Base-by-base conservation (phyloP, 345 rosid species). In the Populus deltoides region DNA sequence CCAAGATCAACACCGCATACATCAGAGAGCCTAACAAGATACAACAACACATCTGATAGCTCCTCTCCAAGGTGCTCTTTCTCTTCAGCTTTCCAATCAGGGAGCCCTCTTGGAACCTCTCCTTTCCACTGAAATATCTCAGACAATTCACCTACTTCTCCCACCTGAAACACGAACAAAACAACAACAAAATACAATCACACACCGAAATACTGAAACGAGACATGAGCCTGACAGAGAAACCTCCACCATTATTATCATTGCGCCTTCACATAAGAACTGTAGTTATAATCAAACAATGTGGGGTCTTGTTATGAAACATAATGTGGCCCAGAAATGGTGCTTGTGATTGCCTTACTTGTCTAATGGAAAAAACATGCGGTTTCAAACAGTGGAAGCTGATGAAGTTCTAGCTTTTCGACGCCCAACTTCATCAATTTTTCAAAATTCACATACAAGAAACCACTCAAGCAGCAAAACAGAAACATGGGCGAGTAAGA, bases 121-220 rank as follows among this genome's bases (percentile, higher is more conserved):
- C 89, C 89, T 73, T 38, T 84, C 89, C 89, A 86, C 38, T 84
- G 89, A 75, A 86, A 86, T 75, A 75, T 75, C 61, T 75, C 77
- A 18, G 77, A 75, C 33, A 75, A 39, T 38, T 75, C 77, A 11
- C 89, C 89, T 22, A 86, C 87, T 79, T 86, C 89, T 38, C 89
- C 85, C 9, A 86, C 85, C 87, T 86, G 15, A 18, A 68, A 27
- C 36, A 27, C 24, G 4, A n/a, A 33, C 15, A 66, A 17, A 7
- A 68, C 36, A 68, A 20, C 6, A 20, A 35, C n/a, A 29, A 66
- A 33, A 66, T 8, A 18, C 18, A 35, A 5, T 12, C 7, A 8
- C 5, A 38, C 43, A 76, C 74, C 29, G 11, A 15, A 47, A 20
- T 10, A 10, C 8, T 22, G 24, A 33, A 36, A 8, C 4, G 22